Conservation (phyloP, 345 rosid genomes). For the Chamaenerion angustifolium region DNA sequence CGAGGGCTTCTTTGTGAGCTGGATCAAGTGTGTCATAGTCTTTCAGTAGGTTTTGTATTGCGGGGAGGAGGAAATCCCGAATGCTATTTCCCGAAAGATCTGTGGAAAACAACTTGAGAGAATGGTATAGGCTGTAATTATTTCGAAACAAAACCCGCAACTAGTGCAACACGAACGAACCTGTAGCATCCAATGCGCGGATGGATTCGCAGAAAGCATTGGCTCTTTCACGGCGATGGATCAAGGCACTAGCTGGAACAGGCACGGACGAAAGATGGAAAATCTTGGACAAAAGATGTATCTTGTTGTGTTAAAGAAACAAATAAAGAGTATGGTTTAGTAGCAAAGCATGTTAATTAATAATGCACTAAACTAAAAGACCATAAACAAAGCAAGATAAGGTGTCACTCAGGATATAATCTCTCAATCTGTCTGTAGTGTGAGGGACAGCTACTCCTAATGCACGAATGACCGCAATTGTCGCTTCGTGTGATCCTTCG, state of each 20-base stretch:
- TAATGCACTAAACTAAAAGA: neutral
- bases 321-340: slow-evolving; percentile 5
- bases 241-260: slow-evolving; percentile 42
- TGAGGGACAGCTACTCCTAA: slow-evolving; percentile 79
- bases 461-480: slow-evolving; percentile 79
- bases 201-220: slow-evolving; percentile 84
- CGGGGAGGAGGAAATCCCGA: slow-evolving; percentile 63
- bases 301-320: slow-evolving; percentile 26
- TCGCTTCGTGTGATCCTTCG: slow-evolving; percentile 97
- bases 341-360: neutral
- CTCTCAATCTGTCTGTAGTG: slow-evolving; percentile 80
- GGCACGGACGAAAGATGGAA: slow-evolving; percentile 62
- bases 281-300: slow-evolving; percentile 81
- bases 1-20: slow-evolving; percentile 92
- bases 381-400: too few relatives aligned
- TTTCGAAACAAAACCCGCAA: neutral
- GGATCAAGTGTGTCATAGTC: slow-evolving; percentile 85
- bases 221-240: slow-evolving; percentile 70
- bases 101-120: slow-evolving; percentile 13
- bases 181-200: slow-evolving; percentile 95
- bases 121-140: too few relatives aligned
- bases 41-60: slow-evolving; percentile 72
- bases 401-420: slow-evolving; percentile 46
- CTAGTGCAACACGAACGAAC: slow-evolving; percentile 17
- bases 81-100: slow-evolving; percentile 61